Percentiles rank a stretch among this genome's conserved stretches.
Evolutionary conservation across 2,329 filamentous ascomycete species (phyloP).

Genomic region (Xylariaceae sp.): DNA sequence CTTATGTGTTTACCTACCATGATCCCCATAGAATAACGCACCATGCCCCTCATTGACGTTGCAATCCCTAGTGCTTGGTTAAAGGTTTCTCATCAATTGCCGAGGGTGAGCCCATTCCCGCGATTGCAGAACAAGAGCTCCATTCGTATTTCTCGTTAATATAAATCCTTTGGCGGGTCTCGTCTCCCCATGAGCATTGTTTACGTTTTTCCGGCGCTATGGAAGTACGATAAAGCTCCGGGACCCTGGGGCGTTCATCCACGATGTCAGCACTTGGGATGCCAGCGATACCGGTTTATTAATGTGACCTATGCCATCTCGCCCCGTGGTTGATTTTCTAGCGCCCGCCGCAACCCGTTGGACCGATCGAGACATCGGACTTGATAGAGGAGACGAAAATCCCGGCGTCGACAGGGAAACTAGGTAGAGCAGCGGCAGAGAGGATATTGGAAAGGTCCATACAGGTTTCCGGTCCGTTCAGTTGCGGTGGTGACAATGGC

Average conservation of each 20-base stretch:
- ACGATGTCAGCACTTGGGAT: neutral
- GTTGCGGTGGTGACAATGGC: neutral
- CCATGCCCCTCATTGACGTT: too few species aligned
- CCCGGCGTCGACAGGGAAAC: neutral
- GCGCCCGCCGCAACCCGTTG: too few species aligned
- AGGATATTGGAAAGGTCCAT: neutral
- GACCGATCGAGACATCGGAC: too few species aligned
- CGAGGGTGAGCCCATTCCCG: too few species aligned
- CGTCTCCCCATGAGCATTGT: too few species aligned
- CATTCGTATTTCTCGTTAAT: too few species aligned
- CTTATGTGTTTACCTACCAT: too few species aligned
- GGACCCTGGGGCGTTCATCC: neutral
- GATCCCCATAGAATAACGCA: too few species aligned
- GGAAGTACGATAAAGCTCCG: neutral
- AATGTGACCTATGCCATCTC: neutral
- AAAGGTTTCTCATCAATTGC: neutral
- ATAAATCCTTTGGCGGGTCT: too few species aligned
- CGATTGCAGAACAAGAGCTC: too few species aligned
- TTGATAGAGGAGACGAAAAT: neutral
- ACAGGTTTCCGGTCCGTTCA: neutral
- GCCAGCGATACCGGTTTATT: neutral
- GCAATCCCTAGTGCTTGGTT: neutral
- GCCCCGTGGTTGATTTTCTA: neutral
- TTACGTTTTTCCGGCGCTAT: too few species aligned
- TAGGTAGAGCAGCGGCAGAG: too few species aligned